These are phyloP conservation scores for Coffea eugenioides DNA, from an alignment of 257 asterid species.

Conservation along the genomic window DNA sequence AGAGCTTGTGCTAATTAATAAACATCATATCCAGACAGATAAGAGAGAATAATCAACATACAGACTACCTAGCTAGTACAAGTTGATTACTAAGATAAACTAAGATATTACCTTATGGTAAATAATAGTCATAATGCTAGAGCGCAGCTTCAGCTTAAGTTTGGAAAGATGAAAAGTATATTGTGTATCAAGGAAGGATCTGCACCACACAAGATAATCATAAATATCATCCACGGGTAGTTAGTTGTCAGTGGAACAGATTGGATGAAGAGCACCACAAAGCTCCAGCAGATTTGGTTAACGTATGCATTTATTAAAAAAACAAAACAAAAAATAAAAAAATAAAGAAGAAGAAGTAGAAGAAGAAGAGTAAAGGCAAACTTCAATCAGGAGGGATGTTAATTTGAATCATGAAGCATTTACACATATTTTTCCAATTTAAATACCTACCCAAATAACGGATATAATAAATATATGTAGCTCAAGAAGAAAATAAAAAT, in stretches of 20 bases:
- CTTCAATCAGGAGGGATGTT: not conserved
- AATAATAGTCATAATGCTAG: constrained; percentile 82
- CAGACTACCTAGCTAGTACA: not conserved
- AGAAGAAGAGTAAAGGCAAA: not conserved
- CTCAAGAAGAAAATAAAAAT: constrained; percentile 13
- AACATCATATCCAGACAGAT: not conserved
- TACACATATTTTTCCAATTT: not conserved
- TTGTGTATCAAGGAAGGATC: constrained; percentile 96
- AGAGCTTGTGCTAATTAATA: not conserved
- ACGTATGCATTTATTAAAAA: no score
- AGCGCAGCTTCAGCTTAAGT: constrained; percentile 82
- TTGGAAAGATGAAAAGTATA: constrained; percentile 74
- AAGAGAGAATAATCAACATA: not conserved
- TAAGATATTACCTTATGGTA: constrained; percentile 62
- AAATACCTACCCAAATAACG: not conserved
- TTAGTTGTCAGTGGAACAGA: not conserved
- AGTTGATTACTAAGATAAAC: not conserved
- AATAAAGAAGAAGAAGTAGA: no score
- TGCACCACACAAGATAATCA: constrained; percentile 34
- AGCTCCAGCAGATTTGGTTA: not conserved
- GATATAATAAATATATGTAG: not conserved
- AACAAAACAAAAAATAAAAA: no score
- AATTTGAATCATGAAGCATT: not conserved
- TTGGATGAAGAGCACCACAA: not conserved
- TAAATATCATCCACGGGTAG: not conserved